Evolutionary conservation across 2,329 filamentous ascomycete species (phyloP), one percentile per base, ranked within the genome.

Genomic region (Colletotrichum karsti): DNA sequence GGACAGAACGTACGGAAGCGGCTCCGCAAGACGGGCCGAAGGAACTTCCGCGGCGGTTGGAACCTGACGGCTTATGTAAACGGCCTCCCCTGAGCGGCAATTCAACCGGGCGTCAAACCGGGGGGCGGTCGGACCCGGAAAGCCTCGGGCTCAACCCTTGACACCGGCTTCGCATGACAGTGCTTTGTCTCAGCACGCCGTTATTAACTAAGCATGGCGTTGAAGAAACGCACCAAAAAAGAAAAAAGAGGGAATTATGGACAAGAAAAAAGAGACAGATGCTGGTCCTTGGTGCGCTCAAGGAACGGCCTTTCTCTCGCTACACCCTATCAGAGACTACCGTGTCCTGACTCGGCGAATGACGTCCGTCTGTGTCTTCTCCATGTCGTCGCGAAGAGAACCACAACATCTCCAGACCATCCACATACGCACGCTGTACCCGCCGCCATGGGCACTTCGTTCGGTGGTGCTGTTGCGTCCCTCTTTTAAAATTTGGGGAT

Each of bases 11-110:
- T 3, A 20, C 46, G 26, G 12, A 35, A 35, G 7, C 3, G 39
- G 37, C 56, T 66, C 63, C 46, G 48, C 22, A 20, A 62, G 48
- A 62, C 63, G 63, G 63, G 30, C 63, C 63, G 63, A 66, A 62
- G 22, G 39, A 54, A 54, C 57, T 39, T 39, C 58, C 57, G 46
- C 18, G 9, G 8, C 28, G n/a, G n/a, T n/a, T n/a, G n/a, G n/a
- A n/a, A 12, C 30, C n/a, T 13, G 18, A 3, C 4, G 26, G 48
- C 58, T 50, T 55, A 50, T 15, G 30, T 55, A 61, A n/a, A 66
- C 26, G 41, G 42, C 41, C 7, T 20, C 37, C 13, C 13, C n/a
- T 9, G 12, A 4, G 46, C 20, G 39, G 63, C 48, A 62, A 65
- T 18, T n/a, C 28, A 62, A 18, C 48, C 46, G 57, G 41, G 41